Base-by-base conservation (phyloP, 306 rosid genomes). In the Alnus glutinosa region DNA sequence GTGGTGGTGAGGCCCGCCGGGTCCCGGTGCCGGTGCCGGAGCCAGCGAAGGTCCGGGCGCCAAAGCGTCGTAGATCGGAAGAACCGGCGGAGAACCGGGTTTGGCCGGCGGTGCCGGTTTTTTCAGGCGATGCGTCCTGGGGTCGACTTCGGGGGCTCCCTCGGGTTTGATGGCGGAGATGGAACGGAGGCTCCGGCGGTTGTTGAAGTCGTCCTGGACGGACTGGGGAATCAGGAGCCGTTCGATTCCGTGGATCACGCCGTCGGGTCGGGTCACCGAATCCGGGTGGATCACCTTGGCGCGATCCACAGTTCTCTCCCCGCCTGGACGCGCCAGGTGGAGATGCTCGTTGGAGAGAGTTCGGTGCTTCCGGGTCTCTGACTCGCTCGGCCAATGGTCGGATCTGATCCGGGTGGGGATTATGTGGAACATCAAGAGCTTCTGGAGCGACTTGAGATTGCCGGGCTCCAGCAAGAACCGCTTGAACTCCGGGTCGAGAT, bases 21-120 rank as follows among this genome's bases (percentile, higher is more conserved):
- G 97, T 12, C 97, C 97, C 0, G 97, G 97, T 0, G 95, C 97
- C 1, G 97, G 97, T 0, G 97, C 97, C 15, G 97, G 97, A 3
- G 95, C 89, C 1, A 92, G 70, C 0, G 89, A 78, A 0, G 97
- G 97, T 0, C 97, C 95, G 0, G 97, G 97, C 2, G 97, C 97
- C 85, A 90, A 3, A 8, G 97, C 97, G 62, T 92, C 90, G 63
- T 19, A 92, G 48, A 92, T 87, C 1, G 97, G 92, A 0, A 92
- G 81, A 0, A 70, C 90, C 18, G 95, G 97, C 0, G 88, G 78
- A 0, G 94, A 88, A 2, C 97, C 97, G 0, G 95, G 88, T 10
- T 79, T 77, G 0, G 80, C 67, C 16, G 90, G 89, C 0, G 91
- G 89, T 0, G 92, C 77, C 0, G 88, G 86, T 11, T 92, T 92